Evolutionary conservation across 345 rosid genomes (phyloP).

Genomic region (Gossypium australe): DNA sequence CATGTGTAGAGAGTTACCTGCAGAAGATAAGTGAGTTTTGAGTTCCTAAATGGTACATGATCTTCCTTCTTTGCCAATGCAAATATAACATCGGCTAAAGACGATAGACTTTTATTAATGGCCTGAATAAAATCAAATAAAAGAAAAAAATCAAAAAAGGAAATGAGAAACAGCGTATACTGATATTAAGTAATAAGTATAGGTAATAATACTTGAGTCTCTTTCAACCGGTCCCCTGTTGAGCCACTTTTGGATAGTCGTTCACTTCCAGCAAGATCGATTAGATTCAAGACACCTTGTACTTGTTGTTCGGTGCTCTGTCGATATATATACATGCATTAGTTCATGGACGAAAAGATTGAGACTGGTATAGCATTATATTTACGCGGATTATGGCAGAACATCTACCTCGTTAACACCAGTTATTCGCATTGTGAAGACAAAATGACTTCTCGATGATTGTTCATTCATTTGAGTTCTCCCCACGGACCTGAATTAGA

Average conservation of each 20-base stretch:
- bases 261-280: constrained; percentile 99
- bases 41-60: constrained; percentile 86
- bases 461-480: constrained; percentile 96
- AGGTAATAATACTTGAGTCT: constrained; percentile 71
- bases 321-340: constrained; percentile 1
- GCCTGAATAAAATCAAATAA: constrained; percentile 41
- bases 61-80: constrained; percentile 92
- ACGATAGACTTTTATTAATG: constrained; percentile 91
- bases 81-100: constrained; percentile 86
- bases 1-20: constrained; percentile 48
- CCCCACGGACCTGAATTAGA: constrained; percentile 70
- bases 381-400: not conserved
- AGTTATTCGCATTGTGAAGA: constrained; percentile 79
- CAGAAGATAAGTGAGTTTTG: constrained; percentile 94
- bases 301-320: constrained; percentile 96
- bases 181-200: not conserved
- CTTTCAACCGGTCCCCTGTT: constrained; percentile 87
- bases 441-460: constrained; percentile 94
- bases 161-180: not conserved
- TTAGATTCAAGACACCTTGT: constrained; percentile 92
- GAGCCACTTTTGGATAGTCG: constrained; percentile 96
- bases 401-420: constrained; percentile 79
- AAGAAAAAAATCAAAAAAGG: not conserved
- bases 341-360: not conserved
- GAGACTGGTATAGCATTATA: not conserved